Conservation (phyloP, 768 basidiomycete genomes). For the Multifurca ochricompacta region DNA sequence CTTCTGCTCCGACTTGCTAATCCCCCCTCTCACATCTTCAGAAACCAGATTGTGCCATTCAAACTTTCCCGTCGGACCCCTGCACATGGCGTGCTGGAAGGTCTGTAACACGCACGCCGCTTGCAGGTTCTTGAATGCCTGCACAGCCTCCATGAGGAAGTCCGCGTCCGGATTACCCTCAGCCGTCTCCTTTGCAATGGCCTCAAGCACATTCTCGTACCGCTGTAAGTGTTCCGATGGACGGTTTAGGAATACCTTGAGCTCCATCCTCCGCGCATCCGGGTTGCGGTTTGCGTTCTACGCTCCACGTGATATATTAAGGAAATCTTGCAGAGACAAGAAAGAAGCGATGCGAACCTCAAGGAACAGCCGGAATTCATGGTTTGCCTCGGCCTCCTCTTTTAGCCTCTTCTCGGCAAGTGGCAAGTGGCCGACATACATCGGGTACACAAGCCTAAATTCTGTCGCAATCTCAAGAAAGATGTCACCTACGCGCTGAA, state of each 20-base stretch:
- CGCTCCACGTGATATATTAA: neutral
- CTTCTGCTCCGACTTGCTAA: constrained; percentile 71
- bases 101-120: constrained; percentile 75
- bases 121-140: constrained; percentile 76
- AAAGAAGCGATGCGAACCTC: constrained; percentile 45
- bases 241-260: constrained; percentile 72
- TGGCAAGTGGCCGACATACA: constrained; percentile 78
- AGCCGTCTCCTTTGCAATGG: constrained; percentile 76
- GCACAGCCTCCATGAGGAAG: constrained; percentile 75
- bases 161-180: constrained; percentile 76
- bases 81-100: constrained; percentile 86
- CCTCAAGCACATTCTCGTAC: constrained; percentile 79
- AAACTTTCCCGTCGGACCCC: constrained; percentile 70
- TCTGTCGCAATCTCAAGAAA: constrained; percentile 82
- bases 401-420: constrained; percentile 80
- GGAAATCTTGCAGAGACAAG: neutral
- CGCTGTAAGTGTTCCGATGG: constrained; percentile 78
- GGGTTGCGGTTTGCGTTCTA: constrained; percentile 42
- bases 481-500: constrained; percentile 81
- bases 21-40: constrained; percentile 47
- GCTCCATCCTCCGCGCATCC: constrained; percentile 53
- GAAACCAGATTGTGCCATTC: constrained; percentile 89
- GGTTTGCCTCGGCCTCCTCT: constrained; percentile 76
- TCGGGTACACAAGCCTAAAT: constrained; percentile 80
- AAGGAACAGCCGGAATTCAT: constrained; percentile 75